Evolutionary conservation across 1,284 basidiomycete genomes (phyloP), one percentile per base, ranked within the genome.

Genomic region (Irpex lacteus): DNA sequence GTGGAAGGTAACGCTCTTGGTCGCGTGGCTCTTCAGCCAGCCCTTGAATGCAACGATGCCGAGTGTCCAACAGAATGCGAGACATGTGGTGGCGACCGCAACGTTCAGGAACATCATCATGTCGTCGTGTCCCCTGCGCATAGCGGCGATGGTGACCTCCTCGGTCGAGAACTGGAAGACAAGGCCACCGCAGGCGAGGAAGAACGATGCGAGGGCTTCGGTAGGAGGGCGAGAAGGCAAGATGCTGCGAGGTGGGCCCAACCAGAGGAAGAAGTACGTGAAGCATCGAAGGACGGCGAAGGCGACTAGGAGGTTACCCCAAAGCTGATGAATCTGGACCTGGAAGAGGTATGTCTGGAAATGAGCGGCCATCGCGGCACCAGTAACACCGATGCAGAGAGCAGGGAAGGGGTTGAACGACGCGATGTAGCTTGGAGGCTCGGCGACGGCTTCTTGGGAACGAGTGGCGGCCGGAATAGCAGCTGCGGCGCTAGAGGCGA

Each of bases 371-470:
- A 98, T 98, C 1, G 95, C 96, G 4, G 92, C 85, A 38, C 97
- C 96, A 3, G 96, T 98, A 47, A 97, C 88, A 53, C 94, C 96
- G 65, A 98, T 96, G 55, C 95, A 92, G 38, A 98, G 82, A 0
- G 95, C 95, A 1, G 95, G 95, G 81, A 98, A 95, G 0, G 96
- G 95, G 74, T 98, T 98, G 78, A 97, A 97, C 74, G 90, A 92
- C 18, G 83, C 88, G 26, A 80, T 75, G 75, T 97, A 96, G 64
- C 86, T 90, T 1, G 85, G 80, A 4, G 93, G 92, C 68, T 91
- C 86, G 1, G 79, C 75, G 2, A 88, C 74, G 5, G 78, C 77
- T 61, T 84, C 82, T 59, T 75, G 77, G 15, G 72, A 70, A 26
- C 73, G 70, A 52, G 71, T 74, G 19, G 76, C 72, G 7, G 75